Base-by-base conservation (phyloP, 139 green algal genomes). In the Chlorella sp. region DNA sequence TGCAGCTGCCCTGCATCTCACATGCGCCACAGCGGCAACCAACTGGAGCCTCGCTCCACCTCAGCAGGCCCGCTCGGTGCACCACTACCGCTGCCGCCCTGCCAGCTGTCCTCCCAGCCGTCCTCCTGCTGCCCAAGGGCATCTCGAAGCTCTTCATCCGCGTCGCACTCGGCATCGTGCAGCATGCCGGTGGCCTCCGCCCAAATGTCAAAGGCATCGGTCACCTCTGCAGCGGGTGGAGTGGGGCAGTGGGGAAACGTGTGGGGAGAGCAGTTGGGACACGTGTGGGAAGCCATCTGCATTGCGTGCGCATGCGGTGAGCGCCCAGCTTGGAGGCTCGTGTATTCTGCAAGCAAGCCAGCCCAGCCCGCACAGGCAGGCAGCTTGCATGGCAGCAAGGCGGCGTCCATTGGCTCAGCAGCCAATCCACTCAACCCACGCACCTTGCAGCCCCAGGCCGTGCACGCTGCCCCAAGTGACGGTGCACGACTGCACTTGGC, bases 151-250 rank as follows among this genome's bases (percentile, higher is more conserved):
- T 51, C 67, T 32, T 73, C 55, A 20, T 82, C 76, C 73, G 76
- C 56, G 21, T 30, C 21, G 16, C 76, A 72, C 76, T 82, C 76
- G 1, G 57, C 60, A 3, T 82, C 76, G 26, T 73, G 76, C 56
- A 82, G 76, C 76, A 82, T 41, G 34, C 76, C 76, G 26, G 76
- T 56, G 15, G 34, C 36, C 6, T 72, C 76, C 76, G 73, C 17
- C 36, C 64, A 82, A 9, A 82, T 62, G 76, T 82, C 76, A 1
- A 56, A 73, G 13, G 57, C 76, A 28, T 82, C 76, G 0, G 60
- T 73, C 57, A 82, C 25, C 60, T 82, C 76, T 82, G 57, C 25
- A 38, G 12, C 1, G n/a, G 12, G 16, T 0, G 38, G 2, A 4
- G 34, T 4, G 17, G 34, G 13, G 3, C 34, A 47, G 39, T 1